phyloP scores from a whole-genome alignment of 148 eudicot species.

The Rhododendron griersonianum region DNA sequence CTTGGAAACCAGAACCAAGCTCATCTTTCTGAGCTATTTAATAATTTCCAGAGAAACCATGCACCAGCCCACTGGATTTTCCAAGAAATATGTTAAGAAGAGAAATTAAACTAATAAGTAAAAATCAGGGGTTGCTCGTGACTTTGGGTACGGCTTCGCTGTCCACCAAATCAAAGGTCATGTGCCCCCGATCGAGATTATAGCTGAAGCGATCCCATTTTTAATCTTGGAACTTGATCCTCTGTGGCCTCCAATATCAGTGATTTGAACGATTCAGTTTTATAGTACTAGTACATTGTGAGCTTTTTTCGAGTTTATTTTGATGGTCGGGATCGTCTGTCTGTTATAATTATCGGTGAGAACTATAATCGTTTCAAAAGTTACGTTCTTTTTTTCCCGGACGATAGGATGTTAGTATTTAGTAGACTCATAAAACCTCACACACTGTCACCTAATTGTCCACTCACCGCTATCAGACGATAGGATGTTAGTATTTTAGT shows the following conservation, averaged over 20 bases:
- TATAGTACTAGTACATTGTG: background rate
- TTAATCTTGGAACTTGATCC: background rate
- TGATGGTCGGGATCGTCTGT: background rate
- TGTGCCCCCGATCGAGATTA: slow-evolving; percentile 5
- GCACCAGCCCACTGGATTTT: slow-evolving; percentile 9
- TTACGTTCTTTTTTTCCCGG: too few relatives aligned
- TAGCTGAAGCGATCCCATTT: background rate
- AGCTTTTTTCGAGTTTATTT: background rate
- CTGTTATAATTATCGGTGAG: too few relatives aligned
- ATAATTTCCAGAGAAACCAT: background rate
- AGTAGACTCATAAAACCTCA: background rate
- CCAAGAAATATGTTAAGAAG: background rate
- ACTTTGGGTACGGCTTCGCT: slow-evolving; percentile 4
- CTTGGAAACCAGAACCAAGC: background rate
- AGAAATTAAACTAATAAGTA: background rate
- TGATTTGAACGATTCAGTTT: background rate
- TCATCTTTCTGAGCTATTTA: background rate
- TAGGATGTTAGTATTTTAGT: too few relatives aligned
- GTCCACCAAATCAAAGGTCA: slow-evolving; percentile 3
- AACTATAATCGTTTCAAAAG: too few relatives aligned
- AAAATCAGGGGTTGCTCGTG: background rate
- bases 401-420: background rate
- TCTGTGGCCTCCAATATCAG: background rate
- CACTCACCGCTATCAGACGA: too few relatives aligned
- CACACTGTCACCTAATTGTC: background rate